phyloP scores from a whole-genome alignment of 441 rosid genomes.

The Pelargonium myrrhifolium region DNA sequence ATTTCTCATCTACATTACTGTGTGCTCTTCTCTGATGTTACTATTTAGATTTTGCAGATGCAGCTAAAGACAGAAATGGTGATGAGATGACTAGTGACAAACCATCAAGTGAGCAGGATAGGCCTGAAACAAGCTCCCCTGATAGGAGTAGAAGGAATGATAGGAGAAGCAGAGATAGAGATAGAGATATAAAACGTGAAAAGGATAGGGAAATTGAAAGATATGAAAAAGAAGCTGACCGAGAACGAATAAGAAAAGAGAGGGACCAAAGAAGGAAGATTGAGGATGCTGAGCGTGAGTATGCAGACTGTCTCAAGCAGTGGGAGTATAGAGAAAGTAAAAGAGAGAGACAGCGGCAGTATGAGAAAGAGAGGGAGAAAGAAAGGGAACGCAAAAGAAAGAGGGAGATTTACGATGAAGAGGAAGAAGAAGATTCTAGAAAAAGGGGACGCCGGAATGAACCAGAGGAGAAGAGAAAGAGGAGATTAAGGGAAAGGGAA shows the following conservation, averaged over 20 bases:
- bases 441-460: constrained; percentile 75
- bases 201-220: constrained; percentile 86
- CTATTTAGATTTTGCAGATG: constrained; percentile 35
- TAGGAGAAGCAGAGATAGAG: constrained; percentile 73
- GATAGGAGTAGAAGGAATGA: constrained; percentile 64
- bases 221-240: constrained; percentile 84
- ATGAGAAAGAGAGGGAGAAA: constrained; percentile 88
- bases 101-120: constrained; percentile 49
- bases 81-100: constrained; percentile 65
- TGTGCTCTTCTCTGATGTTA: neutral
- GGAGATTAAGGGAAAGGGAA: constrained; percentile 67
- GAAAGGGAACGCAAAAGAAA: constrained; percentile 85
- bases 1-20: neutral
- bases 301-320: constrained; percentile 76
- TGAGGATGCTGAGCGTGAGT: constrained; percentile 89
- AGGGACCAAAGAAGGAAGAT: constrained; percentile 87
- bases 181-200: constrained; percentile 61
- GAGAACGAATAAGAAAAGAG: constrained; percentile 79
- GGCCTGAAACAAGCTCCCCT: constrained; percentile 74
- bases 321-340: constrained; percentile 96
- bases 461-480: constrained; percentile 73
- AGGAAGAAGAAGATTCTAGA: constrained; percentile 71
- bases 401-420: constrained; percentile 80
- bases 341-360: constrained; percentile 82
- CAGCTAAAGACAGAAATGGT: constrained; percentile 46